These are phyloP conservation scores for Cercophora newfieldiana DNA, from an alignment of 495 filamentous ascomycete genomes.

Conservation along the genomic window DNA sequence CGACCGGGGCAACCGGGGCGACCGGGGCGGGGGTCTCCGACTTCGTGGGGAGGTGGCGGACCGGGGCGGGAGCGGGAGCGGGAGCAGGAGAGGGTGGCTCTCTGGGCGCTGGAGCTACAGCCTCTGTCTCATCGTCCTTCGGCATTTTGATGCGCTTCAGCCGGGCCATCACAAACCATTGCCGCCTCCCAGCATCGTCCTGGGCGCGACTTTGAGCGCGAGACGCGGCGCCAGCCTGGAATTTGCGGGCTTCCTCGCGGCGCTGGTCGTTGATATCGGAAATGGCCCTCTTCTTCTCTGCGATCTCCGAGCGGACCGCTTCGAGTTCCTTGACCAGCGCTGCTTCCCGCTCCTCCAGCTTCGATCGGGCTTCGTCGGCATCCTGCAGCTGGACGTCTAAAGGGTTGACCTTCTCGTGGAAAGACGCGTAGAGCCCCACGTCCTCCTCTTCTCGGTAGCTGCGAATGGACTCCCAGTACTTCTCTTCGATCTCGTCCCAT, in stretches of 20 bases:
- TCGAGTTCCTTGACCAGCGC: background rate
- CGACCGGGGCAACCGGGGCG: no score
- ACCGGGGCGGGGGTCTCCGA: background rate
- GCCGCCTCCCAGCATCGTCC: background rate
- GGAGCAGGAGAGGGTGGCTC: no score
- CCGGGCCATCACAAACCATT: background rate
- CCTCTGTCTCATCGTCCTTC: background rate
- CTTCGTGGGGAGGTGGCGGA: background rate
- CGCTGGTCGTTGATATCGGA: background rate
- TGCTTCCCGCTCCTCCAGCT: background rate
- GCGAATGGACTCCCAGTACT: constrained; percentile 27
- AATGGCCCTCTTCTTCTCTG: background rate
- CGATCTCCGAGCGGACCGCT: background rate
- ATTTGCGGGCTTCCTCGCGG: background rate
- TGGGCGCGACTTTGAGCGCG: background rate
- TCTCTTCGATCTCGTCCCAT: constrained; percentile 33
- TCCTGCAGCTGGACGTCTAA: background rate
- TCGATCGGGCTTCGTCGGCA: background rate
- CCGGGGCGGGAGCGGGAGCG: background rate
- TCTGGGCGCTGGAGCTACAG: no score
- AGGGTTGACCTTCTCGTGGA: background rate
- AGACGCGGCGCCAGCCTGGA: background rate
- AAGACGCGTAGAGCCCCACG: constrained; percentile 1
- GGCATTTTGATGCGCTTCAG: background rate
- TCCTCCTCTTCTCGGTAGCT: constrained; percentile 24